phyloP scores from a whole-genome alignment of 768 basidiomycete genomes.

The Termitomyces sp. region DNA sequence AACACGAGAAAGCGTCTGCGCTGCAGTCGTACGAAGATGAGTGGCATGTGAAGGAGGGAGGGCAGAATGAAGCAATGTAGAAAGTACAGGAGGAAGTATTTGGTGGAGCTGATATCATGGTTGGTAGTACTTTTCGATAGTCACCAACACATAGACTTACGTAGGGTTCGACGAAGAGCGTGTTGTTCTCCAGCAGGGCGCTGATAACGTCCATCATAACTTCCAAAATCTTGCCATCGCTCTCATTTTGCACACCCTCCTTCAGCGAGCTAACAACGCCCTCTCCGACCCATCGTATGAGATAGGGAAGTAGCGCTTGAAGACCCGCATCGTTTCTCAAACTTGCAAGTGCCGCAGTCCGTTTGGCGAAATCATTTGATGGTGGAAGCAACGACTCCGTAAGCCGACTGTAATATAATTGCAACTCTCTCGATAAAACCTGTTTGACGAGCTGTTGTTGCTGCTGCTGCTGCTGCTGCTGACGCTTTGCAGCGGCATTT shows the following conservation, averaged over 20 bases:
- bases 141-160: slow-evolving; percentile 43
- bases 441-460: slow-evolving; percentile 84
- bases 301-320: slow-evolving; percentile 86
- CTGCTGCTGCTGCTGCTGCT: slow-evolving; percentile 44
- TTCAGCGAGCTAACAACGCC: slow-evolving; percentile 67
- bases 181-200: slow-evolving; percentile 80
- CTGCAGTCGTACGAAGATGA: slow-evolving; percentile 72
- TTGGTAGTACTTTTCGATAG: background rate
- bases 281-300: slow-evolving; percentile 93
- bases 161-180: slow-evolving; percentile 94
- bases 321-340: slow-evolving; percentile 86
- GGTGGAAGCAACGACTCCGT: slow-evolving; percentile 80
- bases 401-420: slow-evolving; percentile 90
- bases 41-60: slow-evolving; percentile 69
- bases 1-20: slow-evolving; percentile 79
- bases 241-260: slow-evolving; percentile 50
- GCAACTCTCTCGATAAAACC: slow-evolving; percentile 88
- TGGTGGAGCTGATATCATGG: slow-evolving; percentile 73
- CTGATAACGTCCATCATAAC: slow-evolving; percentile 81
- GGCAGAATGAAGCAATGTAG: slow-evolving; percentile 82
- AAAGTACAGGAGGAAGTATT: slow-evolving; percentile 89
- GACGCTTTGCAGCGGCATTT: slow-evolving; percentile 25
- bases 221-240: slow-evolving; percentile 68
- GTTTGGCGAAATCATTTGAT: slow-evolving; percentile 59
- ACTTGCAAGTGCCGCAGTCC: slow-evolving; percentile 87